Base-by-base conservation (phyloP, 352 stramenopile species). In the Phytophthora quininea region DNA sequence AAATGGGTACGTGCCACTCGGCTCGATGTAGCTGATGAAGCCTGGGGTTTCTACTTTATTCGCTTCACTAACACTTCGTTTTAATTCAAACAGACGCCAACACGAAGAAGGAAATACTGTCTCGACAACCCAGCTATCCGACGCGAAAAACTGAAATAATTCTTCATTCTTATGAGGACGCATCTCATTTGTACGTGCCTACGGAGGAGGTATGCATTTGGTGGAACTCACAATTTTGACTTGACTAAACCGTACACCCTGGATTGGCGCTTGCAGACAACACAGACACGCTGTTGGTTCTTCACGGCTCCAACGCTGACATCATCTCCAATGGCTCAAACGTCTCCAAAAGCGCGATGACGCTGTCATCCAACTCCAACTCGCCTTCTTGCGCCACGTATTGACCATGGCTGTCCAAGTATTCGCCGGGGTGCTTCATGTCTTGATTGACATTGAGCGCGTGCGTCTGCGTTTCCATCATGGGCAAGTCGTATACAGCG, bases 251-350 rank as follows among this genome's bases (percentile, higher is more conserved):
- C 56, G 66, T 50, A 63, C 19, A 46, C 67, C 64, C 49, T 67
- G 49, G 54, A 27, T 65, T 58, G 15, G 45, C 58, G 54, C 43
- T 70, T 52, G 35, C 52, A 56, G 67, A 71, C 62, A 66, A 67
- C 50, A 74, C 53, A 74, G 53, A 64, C 38, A 67, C 24, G 32
- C 32, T 35, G 31, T 42, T 10, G 19, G 47, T 31, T 31, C 12
- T n/a, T 74, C 49, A 74, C 31, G 52, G 55, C 9, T 60, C 62
- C 31, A 69, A 55, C 49, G 55, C 52, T 15, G 67, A 70, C 67
- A 74, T 78, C 66, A 78, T 67, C 68, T 78, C 70, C n/a, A 78
- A 65, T 12, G 70, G 70, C 43, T 74, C 70, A 45, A 75, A 78
- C n/a, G 70, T 73, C 54, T 78, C 70, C 48, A 78, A 45, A 8